These are phyloP conservation scores for Lipomyces yarrowii DNA, from an alignment of 1,139 yeast genomes.

Conservation along the genomic window DNA sequence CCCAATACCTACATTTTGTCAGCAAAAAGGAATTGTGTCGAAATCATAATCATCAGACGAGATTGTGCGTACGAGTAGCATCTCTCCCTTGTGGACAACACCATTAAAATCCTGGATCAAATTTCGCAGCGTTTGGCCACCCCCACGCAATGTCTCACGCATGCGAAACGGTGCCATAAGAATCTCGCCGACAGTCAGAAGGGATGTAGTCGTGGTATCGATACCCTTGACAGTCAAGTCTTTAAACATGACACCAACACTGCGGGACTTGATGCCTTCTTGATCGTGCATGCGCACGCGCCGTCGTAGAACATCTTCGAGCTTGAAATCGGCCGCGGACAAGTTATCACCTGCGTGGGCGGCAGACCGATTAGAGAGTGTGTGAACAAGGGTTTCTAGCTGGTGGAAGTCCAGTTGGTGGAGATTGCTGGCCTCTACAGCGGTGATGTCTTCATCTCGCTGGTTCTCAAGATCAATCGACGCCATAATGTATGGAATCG, in stretches of 20 bases:
- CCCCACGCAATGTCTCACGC: slow-evolving; percentile 1
- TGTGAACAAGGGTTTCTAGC: not conserved
- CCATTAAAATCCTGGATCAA: slow-evolving; percentile 49
- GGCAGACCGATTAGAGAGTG: slow-evolving; percentile 11
- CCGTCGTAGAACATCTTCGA: slow-evolving; percentile 21
- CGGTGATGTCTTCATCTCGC: slow-evolving; percentile 4
- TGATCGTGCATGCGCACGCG: slow-evolving; percentile 35
- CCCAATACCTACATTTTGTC: slow-evolving; percentile 53
- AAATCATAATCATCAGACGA: not conserved
- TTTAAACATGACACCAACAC: slow-evolving; percentile 54
- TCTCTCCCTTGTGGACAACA: slow-evolving; percentile 52
- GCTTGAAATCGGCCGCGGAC: slow-evolving; percentile 14
- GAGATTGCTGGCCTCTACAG: not conserved
- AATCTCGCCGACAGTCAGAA: slow-evolving; percentile 53
- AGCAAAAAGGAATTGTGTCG: not conserved
- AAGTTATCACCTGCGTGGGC: slow-evolving; percentile 9
- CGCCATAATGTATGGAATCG: not conserved
- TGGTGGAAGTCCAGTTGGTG: not conserved
- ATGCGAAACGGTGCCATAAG: slow-evolving; percentile 32
- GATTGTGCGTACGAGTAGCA: slow-evolving; percentile 53
- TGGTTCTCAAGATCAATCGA: slow-evolving; percentile 10
- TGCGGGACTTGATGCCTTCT: slow-evolving; percentile 52
- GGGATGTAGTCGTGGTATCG: slow-evolving; percentile 56
- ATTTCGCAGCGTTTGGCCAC: slow-evolving; percentile 34
- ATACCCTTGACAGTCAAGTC: slow-evolving; percentile 54